A percentile compares a stretch with the other conserved stretches of the same genome.
Evolutionary conservation across 805 yeast genomes (phyloP).

Genomic region (Kuraishia floccosa): DNA sequence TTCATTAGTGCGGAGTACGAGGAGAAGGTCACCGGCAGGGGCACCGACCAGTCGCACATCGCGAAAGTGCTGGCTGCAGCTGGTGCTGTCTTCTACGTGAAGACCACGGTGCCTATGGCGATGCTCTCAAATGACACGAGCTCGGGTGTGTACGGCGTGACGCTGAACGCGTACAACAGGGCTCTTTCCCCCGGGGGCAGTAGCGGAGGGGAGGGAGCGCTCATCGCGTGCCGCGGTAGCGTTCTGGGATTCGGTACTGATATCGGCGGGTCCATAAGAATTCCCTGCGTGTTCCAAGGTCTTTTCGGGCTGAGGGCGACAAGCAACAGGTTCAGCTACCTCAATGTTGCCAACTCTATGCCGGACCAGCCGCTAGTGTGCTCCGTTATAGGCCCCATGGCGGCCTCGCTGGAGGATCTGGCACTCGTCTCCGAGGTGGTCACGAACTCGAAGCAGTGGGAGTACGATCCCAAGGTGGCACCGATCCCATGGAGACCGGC

Average conservation of each 20-base stretch:
- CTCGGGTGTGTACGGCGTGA: constrained; percentile 38
- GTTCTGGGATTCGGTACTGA: constrained; percentile 53
- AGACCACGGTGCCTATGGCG: constrained; percentile 46
- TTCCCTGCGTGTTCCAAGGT: constrained; percentile 50
- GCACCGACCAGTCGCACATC: constrained; percentile 14
- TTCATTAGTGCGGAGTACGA: constrained; percentile 4
- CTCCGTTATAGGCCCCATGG: constrained; percentile 48
- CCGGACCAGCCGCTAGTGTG: constrained; percentile 43
- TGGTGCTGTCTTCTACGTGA: constrained; percentile 33
- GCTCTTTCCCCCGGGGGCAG: constrained; percentile 51
- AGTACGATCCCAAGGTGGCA: constrained; percentile 28
- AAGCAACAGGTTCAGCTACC: constrained; percentile 16
- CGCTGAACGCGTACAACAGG: constrained; percentile 39
- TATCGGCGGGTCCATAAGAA: constrained; percentile 52
- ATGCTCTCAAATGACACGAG: constrained; percentile 49
- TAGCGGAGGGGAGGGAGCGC: constrained; percentile 56
- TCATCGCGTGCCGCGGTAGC: constrained; percentile 44
- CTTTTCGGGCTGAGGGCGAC: constrained; percentile 46
- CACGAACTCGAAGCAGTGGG: constrained; percentile 30
- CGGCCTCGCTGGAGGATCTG: constrained; percentile 36
- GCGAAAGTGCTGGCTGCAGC: constrained; percentile 6
- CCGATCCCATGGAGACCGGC: constrained; percentile 34
- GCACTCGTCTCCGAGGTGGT: constrained; percentile 31
- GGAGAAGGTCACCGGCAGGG: constrained; percentile 8
- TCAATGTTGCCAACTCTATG: constrained; percentile 24